Evolutionary conservation across 2,329 filamentous ascomycete genomes (phyloP).

Genomic region (Fusarium sp.): DNA sequence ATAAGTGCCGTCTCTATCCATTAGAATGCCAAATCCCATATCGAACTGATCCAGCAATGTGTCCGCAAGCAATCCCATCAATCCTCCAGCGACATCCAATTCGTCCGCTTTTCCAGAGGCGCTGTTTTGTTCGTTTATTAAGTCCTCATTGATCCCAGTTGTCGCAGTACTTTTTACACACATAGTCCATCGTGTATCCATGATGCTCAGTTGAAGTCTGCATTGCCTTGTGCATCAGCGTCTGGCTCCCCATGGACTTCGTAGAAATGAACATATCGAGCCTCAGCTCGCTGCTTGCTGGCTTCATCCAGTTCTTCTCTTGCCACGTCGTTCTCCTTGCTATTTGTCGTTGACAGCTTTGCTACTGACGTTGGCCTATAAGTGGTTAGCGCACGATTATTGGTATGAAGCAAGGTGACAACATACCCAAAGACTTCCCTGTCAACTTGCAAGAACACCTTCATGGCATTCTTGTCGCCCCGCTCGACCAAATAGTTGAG

Average conservation of each 20-base stretch:
- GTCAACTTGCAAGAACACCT: constrained; percentile 86
- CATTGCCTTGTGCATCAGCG: constrained; percentile 61
- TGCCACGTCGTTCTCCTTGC: constrained; percentile 61
- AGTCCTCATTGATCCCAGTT: constrained; percentile 18
- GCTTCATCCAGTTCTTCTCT: constrained; percentile 63
- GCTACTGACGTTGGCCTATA: constrained; percentile 61
- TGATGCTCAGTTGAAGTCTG: constrained; percentile 60
- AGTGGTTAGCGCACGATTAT: constrained; percentile 20
- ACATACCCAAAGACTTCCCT: constrained; percentile 86
- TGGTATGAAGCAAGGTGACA: not conserved
- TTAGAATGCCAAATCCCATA: not conserved
- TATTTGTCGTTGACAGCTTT: constrained; percentile 53
- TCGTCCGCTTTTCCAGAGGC: constrained; percentile 21
- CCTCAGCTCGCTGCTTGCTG: constrained; percentile 63
- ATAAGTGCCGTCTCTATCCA: constrained; percentile 1
- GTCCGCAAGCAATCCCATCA: constrained; percentile 5
- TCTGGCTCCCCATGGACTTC: constrained; percentile 63
- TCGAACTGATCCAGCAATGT: constrained; percentile 7
- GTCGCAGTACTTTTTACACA: constrained; percentile 15
- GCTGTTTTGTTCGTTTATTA: constrained; percentile 35
- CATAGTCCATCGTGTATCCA: not conserved
- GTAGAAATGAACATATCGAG: constrained; percentile 64
- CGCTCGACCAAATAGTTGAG: constrained; percentile 86
- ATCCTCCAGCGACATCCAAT: constrained; percentile 30
- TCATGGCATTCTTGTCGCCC: constrained; percentile 84